Base-by-base conservation (phyloP, 345 rosid genomes). In the Hibiscus tridactylites region DNA sequence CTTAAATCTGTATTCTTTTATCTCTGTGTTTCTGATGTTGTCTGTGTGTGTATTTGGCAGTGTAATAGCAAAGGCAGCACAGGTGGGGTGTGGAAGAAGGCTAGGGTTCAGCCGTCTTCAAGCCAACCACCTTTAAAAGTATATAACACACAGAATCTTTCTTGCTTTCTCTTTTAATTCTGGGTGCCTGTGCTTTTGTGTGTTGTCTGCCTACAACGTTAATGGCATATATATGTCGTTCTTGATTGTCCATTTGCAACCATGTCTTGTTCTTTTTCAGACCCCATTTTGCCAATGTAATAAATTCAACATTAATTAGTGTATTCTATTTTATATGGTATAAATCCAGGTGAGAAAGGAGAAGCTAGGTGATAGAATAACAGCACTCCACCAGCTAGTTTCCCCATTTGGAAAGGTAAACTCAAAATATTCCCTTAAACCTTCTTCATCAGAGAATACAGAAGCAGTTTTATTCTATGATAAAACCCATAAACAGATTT, bases 351-450 rank as follows among this genome's bases (percentile, higher is more conserved):
- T 82, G 74, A 79, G 88, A 81, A 85, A 82, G 79, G 86, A 82
- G 81, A 82, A 81, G 71, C 73, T 81, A 70, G 86, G 85, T 12
- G 86, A 85, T 52, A 79, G 85, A 79, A 79, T 80, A 71, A 82
- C 81, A 68, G 79, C 84, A 57, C 87, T 84, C 58, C 87, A 84
- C 76, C 87, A 85, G 74, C 65, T 85, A 72, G 86, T 83, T 79
- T 82, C 86, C 50, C 86, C 86, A 56, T 82, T 85, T 75, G 86
- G 88, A 72, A 84, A 84, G 85, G 87, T 84, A 78, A 19, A 60
- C 44, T 15, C 6, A 53, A 42, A 26, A 16, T 12, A 13, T 12
- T 28, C 11, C 5, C 4, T 13, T 66, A 15, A 26, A 28, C 42
- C 42, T 49, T 47, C 57, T 66, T 66, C 71, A 26, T 47, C 71